Conservation (phyloP, 441 rosid species). For the Manihot esculenta region DNA sequence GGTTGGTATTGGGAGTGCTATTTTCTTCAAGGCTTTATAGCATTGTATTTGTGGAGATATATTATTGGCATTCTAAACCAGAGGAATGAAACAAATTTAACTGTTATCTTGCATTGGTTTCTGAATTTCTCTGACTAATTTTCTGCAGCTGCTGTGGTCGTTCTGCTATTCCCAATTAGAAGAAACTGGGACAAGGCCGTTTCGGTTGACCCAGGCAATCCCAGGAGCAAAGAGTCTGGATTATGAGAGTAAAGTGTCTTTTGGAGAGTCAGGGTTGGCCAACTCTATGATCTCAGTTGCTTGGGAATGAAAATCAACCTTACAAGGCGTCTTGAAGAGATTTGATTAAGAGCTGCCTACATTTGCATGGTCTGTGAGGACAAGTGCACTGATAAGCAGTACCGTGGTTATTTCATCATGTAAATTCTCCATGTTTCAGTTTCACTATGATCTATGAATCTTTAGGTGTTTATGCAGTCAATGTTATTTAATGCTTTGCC, state of each 20-base stretch:
- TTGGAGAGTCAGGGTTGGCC: conserved; percentile 79
- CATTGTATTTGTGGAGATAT: not conserved
- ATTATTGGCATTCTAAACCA: not conserved
- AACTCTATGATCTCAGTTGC: conserved; percentile 85
- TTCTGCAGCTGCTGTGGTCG: conserved; percentile 78
- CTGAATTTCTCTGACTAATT: not conserved
- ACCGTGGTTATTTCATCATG: conserved; percentile 14
- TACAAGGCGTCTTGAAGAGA: not conserved
- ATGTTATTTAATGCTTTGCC: not conserved
- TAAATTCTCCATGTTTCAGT: conserved; percentile 15
- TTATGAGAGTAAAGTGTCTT: conserved; percentile 54
- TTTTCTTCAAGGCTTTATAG: no score
- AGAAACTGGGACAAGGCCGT: conserved; percentile 57
- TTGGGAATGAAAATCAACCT: conserved; percentile 57
- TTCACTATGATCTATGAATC: conserved; percentile 8
- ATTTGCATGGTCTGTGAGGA: conserved; percentile 14
- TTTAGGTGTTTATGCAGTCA: conserved; percentile 6
- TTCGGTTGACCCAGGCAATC: conserved; percentile 72
- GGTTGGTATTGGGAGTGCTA: no score
- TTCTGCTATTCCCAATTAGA: conserved; percentile 71
- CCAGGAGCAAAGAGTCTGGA: conserved; percentile 83
- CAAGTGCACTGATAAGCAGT: not conserved
- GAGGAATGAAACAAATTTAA: not conserved
- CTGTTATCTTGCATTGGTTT: not conserved
- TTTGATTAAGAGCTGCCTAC: not conserved